Evolutionary conservation across 2,329 filamentous ascomycete genomes (phyloP), one percentile per base, ranked within the genome.

Genomic region (Eutypella sp.): DNA sequence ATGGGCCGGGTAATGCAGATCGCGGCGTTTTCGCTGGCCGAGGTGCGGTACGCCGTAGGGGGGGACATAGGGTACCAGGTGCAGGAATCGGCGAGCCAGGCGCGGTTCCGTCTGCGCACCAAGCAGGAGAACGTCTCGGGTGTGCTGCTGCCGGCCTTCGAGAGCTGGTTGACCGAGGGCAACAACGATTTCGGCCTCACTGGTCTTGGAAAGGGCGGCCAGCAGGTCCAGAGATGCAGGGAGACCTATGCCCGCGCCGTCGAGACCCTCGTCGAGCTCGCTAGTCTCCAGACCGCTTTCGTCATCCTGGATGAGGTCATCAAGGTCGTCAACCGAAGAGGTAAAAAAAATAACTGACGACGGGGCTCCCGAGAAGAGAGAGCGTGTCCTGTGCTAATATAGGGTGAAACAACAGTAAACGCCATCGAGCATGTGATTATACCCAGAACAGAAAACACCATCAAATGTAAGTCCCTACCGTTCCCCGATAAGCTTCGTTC

Each of bases 1-100:
- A 99, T 99, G 92, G 93, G 93, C 47, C 82, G 92, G 27, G 93
- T 99, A 31, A 99, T 99, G 93, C 92, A 97, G 69, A 95, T 99
- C 62, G 93, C 93, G 34, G 91, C 93, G 39, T 97, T 99, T 72
- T 97, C 92, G 37, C 79, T 99, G 16, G 93, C 93, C 49, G 93
- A 97, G 72, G 93, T 99, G 46, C 95, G 90, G 41, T 99, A 99
- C 62, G 93, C 93, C 22, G 90, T 96, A 23, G 93, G 93, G 52
- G 90, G 92, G 60, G 88, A 95, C 62, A 95, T 99, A 59, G 87
- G 87, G 51, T 99, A 96, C 71, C 93, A 99, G 72, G 89, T 99
- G 56, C 91, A 96, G 65, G 93, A 99, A 68, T 95, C 90, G 1
- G 93, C 89, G 50, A 92, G 93, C 68, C 84, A 88, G 46, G 93